Evolutionary conservation across 2,329 filamentous ascomycete species (phyloP), one percentile per base, ranked within the genome.

Genomic region (Knufia petricola): DNA sequence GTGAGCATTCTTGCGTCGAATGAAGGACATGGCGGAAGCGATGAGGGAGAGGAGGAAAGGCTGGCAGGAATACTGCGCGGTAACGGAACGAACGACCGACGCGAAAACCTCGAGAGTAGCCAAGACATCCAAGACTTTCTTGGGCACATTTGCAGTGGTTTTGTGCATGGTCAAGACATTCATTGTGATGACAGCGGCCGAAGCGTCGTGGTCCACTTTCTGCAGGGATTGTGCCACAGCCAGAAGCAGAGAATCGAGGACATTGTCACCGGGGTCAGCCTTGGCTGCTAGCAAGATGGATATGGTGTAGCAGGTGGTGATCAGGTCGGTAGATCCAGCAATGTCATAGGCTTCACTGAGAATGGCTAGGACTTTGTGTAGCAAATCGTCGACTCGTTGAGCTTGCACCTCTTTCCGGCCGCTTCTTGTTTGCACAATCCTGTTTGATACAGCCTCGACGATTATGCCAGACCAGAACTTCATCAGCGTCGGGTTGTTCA

Each of bases 391-490:
- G 56, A 89, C 82, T 58, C 87, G 85, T 60, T 92, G 83, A 57
- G 78, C 77, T 64, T 94, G 85, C 3, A 94, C 75, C 52, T 81
- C 79, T 55, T 76, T 76, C 55, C 87, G 77, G 46, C 89, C 89
- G 1, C 87, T 89, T 56, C 79, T 80, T 52, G 81, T 76, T 48
- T 76, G 78, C 59, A 94, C 87, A 50, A 96, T 69, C 72, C 92
- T 87, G 24, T 81, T 83, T 54, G 86, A 85, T 50, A 94, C 76
- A 9, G 89, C 82, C 66, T 98, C 89, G 0, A 87, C 87, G 64
- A 85, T 82, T 45, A 95, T 74, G 39, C 87, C 84, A 3, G 85
- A 87, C 90, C 92, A 98, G 63, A 98, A 95, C 0, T 86, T 84
- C 48, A 95, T 69, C 51, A 95, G 69, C 1, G 81, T 79, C 32